These are phyloP conservation scores for Aethionema arabicum DNA, from an alignment of 345 rosid genomes.

Conservation along the genomic window DNA sequence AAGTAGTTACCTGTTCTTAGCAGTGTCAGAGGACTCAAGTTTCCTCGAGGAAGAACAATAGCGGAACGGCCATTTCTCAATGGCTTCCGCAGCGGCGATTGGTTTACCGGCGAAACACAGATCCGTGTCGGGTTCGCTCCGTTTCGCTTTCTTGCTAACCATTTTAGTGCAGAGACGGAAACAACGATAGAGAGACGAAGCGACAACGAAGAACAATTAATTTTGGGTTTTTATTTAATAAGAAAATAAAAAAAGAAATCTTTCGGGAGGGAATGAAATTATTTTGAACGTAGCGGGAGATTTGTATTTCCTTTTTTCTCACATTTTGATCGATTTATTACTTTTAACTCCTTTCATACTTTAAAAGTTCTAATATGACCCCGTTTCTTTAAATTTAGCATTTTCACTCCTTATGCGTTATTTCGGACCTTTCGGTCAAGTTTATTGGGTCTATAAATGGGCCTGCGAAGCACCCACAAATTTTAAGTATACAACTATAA, in stretches of 20 bases:
- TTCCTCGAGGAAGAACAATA: background rate
- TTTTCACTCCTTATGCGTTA: no score
- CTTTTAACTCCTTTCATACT: background rate
- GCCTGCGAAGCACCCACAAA: no score
- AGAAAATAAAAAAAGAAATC: background rate
- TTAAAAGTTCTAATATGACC: background rate
- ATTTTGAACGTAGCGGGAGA: background rate
- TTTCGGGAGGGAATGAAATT: background rate
- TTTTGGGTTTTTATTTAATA: background rate
- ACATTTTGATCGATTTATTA: background rate
- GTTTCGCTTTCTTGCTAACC: constrained; percentile 9
- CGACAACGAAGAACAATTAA: background rate
- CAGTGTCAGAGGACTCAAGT: background rate
- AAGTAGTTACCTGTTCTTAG: constrained; percentile 9
- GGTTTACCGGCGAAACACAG: constrained; percentile 29
- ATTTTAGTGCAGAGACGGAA: background rate
- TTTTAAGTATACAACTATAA: no score
- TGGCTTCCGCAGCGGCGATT: constrained; percentile 32
- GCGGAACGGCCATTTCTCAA: constrained; percentile 36
- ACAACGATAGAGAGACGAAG: background rate
- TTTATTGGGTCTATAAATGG: no score
- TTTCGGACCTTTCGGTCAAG: no score
- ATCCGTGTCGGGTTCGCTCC: constrained; percentile 21
- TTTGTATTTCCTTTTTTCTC: background rate
- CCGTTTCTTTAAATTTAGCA: background rate